Conservation (phyloP, 805 yeast genomes). For the Pichia membranifaciens region DNA sequence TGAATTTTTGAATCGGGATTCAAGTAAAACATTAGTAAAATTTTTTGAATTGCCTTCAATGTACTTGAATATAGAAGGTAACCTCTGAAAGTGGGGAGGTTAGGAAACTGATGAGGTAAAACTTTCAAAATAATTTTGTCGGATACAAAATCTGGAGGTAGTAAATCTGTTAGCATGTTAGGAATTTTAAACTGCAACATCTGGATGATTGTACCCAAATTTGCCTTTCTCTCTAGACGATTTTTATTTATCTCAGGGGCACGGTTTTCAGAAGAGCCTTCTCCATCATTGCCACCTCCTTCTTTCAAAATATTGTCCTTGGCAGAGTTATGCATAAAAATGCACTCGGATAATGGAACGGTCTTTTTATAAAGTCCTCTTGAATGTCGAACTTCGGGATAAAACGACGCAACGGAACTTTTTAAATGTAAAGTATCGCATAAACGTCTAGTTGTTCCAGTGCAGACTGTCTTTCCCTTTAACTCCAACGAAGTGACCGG, state of each 20-base stretch:
- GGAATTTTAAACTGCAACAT: conserved; percentile 47
- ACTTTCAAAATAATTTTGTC: conserved; percentile 46
- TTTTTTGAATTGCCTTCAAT: conserved; percentile 48
- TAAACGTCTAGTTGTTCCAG: too few relatives aligned
- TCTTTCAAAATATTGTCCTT: neutral
- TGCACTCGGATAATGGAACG: too few relatives aligned
- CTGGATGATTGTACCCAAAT: conserved; percentile 50
- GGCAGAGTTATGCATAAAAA: too few relatives aligned
- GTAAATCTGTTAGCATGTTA: conserved; percentile 37
- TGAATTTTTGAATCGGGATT: conserved; percentile 50
- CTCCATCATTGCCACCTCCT: neutral
- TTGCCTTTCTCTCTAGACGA: conserved; percentile 36
- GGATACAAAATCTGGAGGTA: conserved; percentile 41
- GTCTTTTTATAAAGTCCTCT: too few relatives aligned
- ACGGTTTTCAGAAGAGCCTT: neutral
- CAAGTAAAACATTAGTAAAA: conserved; percentile 50
- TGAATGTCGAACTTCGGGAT: too few relatives aligned
- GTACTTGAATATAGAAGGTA: conserved; percentile 50
- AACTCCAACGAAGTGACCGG: too few relatives aligned
- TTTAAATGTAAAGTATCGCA: too few relatives aligned
- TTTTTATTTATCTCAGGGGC: conserved; percentile 7
- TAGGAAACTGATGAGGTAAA: conserved; percentile 49
- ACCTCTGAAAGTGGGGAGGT: conserved; percentile 53
- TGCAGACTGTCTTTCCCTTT: too few relatives aligned
- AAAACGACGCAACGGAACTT: too few relatives aligned